These are phyloP conservation scores for Stachybotrys elegans DNA, from an alignment of 2,329 filamentous ascomycete genomes.

Conservation along the genomic window DNA sequence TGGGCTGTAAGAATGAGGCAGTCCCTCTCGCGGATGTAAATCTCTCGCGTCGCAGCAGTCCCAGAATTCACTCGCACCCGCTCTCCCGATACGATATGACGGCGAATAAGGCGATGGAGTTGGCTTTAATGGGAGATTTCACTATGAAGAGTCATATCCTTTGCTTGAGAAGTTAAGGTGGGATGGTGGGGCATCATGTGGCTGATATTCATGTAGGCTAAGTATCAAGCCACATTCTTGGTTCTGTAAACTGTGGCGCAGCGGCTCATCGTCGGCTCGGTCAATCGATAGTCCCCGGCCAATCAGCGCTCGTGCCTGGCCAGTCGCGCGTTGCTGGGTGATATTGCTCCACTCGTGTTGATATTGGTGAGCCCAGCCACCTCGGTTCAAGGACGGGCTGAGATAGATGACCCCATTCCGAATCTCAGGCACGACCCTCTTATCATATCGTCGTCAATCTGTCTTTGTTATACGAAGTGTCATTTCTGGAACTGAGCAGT, in stretches of 20 bases:
- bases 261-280: constrained; percentile 18
- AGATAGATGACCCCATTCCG: constrained; percentile 4
- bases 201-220: too few relatives aligned
- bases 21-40: constrained; percentile 3
- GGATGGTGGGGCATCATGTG: background rate
- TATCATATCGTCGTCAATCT: too few relatives aligned
- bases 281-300: constrained; percentile 18
- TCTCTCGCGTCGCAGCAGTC: too few relatives aligned
- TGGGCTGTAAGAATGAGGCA: constrained; percentile 7
- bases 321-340: constrained; percentile 18
- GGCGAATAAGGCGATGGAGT: too few relatives aligned
- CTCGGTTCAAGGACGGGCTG: constrained; percentile 16
- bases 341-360: constrained; percentile 21
- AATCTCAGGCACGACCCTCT: background rate
- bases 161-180: background rate
- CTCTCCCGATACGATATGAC: too few relatives aligned
- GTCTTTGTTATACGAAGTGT: too few relatives aligned
- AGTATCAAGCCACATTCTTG: too few relatives aligned
- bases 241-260: too few relatives aligned
- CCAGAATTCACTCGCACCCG: too few relatives aligned
- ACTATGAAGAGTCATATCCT: background rate
- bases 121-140: background rate
- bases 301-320: constrained; percentile 8
- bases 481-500: too few relatives aligned
- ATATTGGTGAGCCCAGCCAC: constrained; percentile 23